These are phyloP conservation scores for Petasospora fabianii DNA, from an alignment of 1,139 yeast species.

Conservation along the genomic window DNA sequence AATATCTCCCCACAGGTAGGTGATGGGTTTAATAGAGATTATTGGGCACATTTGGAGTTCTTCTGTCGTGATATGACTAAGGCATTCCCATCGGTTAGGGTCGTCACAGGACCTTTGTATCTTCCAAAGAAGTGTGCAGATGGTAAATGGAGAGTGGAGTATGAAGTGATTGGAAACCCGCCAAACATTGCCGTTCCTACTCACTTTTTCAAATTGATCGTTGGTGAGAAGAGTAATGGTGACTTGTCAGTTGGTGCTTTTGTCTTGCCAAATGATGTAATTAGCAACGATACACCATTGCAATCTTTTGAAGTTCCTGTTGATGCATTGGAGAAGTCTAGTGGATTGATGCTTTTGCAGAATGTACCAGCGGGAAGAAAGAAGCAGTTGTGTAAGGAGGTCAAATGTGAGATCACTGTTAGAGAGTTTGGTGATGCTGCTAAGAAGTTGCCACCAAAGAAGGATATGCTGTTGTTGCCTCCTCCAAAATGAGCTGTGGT, in stretches of 20 bases:
- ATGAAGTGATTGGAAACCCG: slow-evolving; percentile 95
- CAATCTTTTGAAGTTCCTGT: slow-evolving; percentile 81
- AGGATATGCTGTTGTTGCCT: slow-evolving; percentile 32
- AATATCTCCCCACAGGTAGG: slow-evolving; percentile 98
- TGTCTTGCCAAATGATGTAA: slow-evolving; percentile 81
- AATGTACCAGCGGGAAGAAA: slow-evolving; percentile 59
- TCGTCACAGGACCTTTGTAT: slow-evolving; percentile 91
- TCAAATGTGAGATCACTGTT: slow-evolving; percentile 75
- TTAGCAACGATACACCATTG: slow-evolving; percentile 67
- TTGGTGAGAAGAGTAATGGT: slow-evolving; percentile 65
- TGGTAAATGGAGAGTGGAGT: slow-evolving; percentile 77
- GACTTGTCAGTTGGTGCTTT: slow-evolving; percentile 82
- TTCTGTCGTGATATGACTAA: slow-evolving; percentile 74
- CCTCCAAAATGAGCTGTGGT: slow-evolving; percentile 36
- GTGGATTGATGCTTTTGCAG: slow-evolving; percentile 79
- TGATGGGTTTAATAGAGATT: slow-evolving; percentile 93
- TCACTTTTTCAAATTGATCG: slow-evolving; percentile 86
- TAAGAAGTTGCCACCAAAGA: slow-evolving; percentile 32
- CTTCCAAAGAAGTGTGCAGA: slow-evolving; percentile 75
- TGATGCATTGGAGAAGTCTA: slow-evolving; percentile 80
- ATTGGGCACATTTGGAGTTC: slow-evolving; percentile 96
- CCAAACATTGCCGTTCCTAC: slow-evolving; percentile 97
- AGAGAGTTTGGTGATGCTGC: slow-evolving; percentile 64
- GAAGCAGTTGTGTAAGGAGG: slow-evolving; percentile 73
- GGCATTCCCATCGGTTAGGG: slow-evolving; percentile 67